These are phyloP conservation scores for Jackrogersella multiformis DNA, from an alignment of 495 filamentous ascomycete species.

Conservation along the genomic window DNA sequence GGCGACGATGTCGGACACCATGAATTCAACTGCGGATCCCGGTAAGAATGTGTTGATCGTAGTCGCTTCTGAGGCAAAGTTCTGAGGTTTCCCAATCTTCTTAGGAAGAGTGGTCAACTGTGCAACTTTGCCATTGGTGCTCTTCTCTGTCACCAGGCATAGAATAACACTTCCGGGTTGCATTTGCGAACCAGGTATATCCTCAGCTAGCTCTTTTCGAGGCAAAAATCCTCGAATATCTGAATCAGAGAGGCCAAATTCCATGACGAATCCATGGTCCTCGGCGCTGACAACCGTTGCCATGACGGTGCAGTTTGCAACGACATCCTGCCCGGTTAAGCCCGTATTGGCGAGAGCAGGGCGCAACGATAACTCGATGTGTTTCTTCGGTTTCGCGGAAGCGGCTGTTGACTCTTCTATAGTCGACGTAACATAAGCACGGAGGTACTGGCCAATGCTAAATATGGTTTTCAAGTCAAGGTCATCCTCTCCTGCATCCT, in stretches of 20 bases:
- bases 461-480: constrained; percentile 79
- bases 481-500: constrained; percentile 62
- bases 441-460: constrained; percentile 85
- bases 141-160: constrained; percentile 80
- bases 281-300: constrained; percentile 89
- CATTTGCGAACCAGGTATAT: constrained; percentile 69
- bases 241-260: constrained; percentile 76
- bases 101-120: constrained; percentile 81
- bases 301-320: constrained; percentile 78
- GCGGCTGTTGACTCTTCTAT: constrained; percentile 60
- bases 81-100: constrained; percentile 74
- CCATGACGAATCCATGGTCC: constrained; percentile 95
- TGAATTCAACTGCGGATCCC: constrained; percentile 85
- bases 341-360: constrained; percentile 79
- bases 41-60: constrained; percentile 91
- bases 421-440: constrained; percentile 83
- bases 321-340: constrained; percentile 72
- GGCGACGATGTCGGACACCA: constrained; percentile 78
- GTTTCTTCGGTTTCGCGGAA: constrained; percentile 73
- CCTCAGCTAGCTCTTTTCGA: constrained; percentile 79
- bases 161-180: constrained; percentile 78
- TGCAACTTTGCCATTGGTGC: constrained; percentile 79
- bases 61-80: constrained; percentile 76
- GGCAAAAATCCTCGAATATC: constrained; percentile 84
- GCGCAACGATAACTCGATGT: constrained; percentile 84